phyloP scores from a whole-genome alignment of 192 early-diverging fungal genomes.

The Backusella macrospora region DNA sequence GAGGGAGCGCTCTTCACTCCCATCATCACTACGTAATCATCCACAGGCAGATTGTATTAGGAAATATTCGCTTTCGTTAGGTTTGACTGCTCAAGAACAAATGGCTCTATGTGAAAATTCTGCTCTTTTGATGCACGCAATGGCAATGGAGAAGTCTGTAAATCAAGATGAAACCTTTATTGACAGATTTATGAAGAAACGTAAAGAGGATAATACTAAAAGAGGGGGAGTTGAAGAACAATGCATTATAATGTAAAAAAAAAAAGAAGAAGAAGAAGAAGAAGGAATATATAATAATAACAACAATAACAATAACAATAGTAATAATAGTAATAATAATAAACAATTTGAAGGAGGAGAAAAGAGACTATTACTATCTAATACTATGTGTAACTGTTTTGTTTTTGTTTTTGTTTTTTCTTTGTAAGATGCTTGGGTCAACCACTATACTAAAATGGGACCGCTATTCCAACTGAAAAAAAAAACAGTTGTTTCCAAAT shows the following conservation, averaged over 20 bases:
- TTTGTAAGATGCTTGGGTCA: no score
- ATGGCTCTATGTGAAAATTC: constrained; percentile 24
- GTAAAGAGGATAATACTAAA: neutral
- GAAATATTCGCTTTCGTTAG: constrained; percentile 22
- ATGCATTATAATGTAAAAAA: constrained; percentile 6
- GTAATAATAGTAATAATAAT: no score
- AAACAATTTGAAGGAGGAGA: no score
- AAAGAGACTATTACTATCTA: no score
- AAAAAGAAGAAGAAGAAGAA: neutral
- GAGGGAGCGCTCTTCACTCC: neutral
- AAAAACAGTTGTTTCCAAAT: no score
- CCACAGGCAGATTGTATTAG: constrained; percentile 24
- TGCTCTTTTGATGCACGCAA: constrained; percentile 26
- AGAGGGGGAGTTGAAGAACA: neutral
- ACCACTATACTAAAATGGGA: no score
- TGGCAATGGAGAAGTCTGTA: constrained; percentile 12
- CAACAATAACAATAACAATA: no score
- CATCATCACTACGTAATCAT: constrained; percentile 19
- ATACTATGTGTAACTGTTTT: no score
- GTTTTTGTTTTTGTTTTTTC: no score
- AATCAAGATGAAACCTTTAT: constrained; percentile 6
- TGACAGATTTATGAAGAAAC: constrained; percentile 3
- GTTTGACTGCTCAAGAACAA: constrained; percentile 28
- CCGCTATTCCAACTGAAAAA: no score
- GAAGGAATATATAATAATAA: no score